A percentile compares a stretch with the other conserved stretches of the same genome.
These are phyloP conservation scores for Quercus engelmannii DNA, from an alignment of 306 rosid genomes.

Conservation along the genomic window DNA sequence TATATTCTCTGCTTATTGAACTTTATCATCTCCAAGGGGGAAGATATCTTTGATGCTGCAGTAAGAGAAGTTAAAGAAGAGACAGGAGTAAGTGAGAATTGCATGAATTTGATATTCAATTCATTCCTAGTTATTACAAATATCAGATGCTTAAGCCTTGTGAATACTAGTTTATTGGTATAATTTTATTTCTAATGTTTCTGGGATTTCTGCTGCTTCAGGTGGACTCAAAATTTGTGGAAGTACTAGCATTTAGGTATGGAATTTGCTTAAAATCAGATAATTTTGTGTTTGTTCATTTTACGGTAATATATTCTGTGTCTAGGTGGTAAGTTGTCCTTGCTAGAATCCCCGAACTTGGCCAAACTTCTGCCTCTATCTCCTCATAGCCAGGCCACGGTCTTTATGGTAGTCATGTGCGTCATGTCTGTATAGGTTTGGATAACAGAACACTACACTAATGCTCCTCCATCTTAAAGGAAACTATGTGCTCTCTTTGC, in stretches of 20 bases:
- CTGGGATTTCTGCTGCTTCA: slow-evolving; percentile 41
- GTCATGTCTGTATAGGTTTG: neutral
- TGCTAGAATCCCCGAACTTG: neutral
- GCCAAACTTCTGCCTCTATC: neutral
- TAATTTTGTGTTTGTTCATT: neutral
- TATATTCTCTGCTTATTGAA: slow-evolving; percentile 19
- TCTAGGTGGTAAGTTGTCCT: neutral
- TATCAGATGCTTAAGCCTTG: neutral
- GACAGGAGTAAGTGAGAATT: slow-evolving; percentile 64
- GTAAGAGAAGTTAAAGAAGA: slow-evolving; percentile 90
- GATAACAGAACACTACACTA: too few species aligned
- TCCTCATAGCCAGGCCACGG: neutral
- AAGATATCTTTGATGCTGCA: slow-evolving; percentile 73
- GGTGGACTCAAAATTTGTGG: slow-evolving; percentile 79
- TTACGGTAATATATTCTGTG: too few species aligned
- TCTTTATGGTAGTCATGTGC: slow-evolving; percentile 1
- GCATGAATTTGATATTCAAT: neutral
- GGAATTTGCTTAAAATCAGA: neutral
- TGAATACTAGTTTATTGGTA: neutral
- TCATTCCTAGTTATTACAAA: slow-evolving; percentile 5
- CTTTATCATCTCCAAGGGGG: slow-evolving; percentile 52
- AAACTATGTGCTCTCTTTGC: too few species aligned
- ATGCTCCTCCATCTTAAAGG: too few species aligned
- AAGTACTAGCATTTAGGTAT: slow-evolving; percentile 80
- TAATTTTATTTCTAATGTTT: slow-evolving; percentile 13